Evolutionary conservation across 805 yeast species (phyloP), one percentile per base, ranked within the genome.

Genomic region (Spathaspora hagerdaliae): DNA sequence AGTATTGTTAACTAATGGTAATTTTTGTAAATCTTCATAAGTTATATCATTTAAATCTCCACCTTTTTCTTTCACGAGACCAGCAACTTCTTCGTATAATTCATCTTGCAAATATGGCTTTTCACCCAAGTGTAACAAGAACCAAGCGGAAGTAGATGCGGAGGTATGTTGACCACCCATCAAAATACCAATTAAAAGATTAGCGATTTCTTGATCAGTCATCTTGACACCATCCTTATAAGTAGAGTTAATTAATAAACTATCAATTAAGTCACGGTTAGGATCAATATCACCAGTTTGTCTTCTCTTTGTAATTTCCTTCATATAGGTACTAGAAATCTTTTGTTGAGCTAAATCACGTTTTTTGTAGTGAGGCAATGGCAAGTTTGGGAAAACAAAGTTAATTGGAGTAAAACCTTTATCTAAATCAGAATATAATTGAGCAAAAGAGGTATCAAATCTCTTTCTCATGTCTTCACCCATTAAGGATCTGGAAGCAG

Each of bases 141-240:
- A 82, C 99, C 99, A 94, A 13, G 97, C 86, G 36, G 96, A 87
- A 19, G 99, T 94, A 24, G 98, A 79, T 38, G 98, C 94, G 51
- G 96, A 86, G 27, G 99, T 94, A 67, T 94, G 99, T 74, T 94
- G 99, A 51, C 99, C 99, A 59, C 99, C 99, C 99, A 94, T 94
- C 50, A 94, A 76, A 45, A 94, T 85, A 66, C 98, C 99, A 67
- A 94, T 92, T 65, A 90, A 74, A 65, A 94, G 75, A 68, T 91
- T 87, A 41, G 98, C 94, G 60, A 94, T 89, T 71, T 94, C 96
- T 64, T 84, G 83, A 65, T 94, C 99, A 27, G 96, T 85, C 97
- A 94, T 91, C 60, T 78, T 77, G 41, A 83, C 82, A 57, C 99
- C 99, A 63, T 94, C 98, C 65, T 88, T 91, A 73, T 94, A 94